Percentiles rank a stretch among this genome's conserved stretches.
These are phyloP conservation scores for Crotalaria pallida DNA, from an alignment of 306 rosid species.

Conservation along the genomic window DNA sequence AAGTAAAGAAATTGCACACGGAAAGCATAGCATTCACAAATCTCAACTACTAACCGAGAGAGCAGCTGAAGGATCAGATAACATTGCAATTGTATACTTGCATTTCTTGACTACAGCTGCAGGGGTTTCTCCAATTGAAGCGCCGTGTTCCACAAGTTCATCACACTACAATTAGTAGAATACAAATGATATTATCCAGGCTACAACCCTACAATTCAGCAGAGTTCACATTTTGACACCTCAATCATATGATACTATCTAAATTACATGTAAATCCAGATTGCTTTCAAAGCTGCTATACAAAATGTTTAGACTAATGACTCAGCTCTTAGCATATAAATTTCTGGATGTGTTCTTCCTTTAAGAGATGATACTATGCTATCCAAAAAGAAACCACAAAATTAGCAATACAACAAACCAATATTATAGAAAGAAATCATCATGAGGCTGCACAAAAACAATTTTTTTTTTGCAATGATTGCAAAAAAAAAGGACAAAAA, in stretches of 20 bases:
- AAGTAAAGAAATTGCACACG: not conserved
- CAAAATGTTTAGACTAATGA: not conserved
- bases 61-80: conserved; percentile 82
- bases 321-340: not conserved
- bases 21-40: not conserved
- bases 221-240: not conserved
- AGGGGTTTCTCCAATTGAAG: conserved; percentile 66
- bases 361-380: not conserved
- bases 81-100: conserved; percentile 70
- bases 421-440: not conserved
- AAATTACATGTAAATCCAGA: not conserved
- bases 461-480: not conserved
- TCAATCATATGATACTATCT: not conserved
- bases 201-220: too few species aligned
- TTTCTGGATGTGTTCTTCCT: not conserved
- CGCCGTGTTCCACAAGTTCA: conserved; percentile 65
- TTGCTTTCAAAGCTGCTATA: not conserved
- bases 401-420: not conserved
- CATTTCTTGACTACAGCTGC: conserved; percentile 74
- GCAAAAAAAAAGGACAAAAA: not conserved
- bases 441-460: not conserved
- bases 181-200: not conserved
- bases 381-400: not conserved
- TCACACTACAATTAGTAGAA: conserved; percentile 45
- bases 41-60: conserved; percentile 45